These are phyloP conservation scores for Pyrenochaeta sp. DNA, from an alignment of 2,329 filamentous ascomycete species.

Conservation along the genomic window DNA sequence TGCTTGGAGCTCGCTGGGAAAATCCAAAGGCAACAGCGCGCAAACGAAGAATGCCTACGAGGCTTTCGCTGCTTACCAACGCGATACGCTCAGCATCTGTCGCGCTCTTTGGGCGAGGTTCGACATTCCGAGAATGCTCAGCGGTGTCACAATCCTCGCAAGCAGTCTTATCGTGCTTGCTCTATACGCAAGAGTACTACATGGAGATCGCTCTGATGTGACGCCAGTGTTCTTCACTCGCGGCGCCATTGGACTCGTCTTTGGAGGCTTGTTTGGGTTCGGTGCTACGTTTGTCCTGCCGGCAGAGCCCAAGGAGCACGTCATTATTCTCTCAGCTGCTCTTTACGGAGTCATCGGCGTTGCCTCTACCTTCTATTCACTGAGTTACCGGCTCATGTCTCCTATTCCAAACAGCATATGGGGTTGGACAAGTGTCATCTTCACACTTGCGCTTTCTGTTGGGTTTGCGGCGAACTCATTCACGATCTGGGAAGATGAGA, in stretches of 20 bases:
- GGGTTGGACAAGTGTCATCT: conserved; percentile 85
- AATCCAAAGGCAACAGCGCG: conserved; percentile 41
- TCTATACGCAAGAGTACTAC: conserved; percentile 72
- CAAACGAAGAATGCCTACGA: conserved; percentile 57
- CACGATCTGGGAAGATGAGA: conserved; percentile 98
- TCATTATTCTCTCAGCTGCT: conserved; percentile 52
- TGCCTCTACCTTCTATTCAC: conserved; percentile 52
- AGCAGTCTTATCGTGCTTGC: conserved; percentile 73
- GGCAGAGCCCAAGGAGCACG: conserved; percentile 51
- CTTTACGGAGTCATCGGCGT: conserved; percentile 52
- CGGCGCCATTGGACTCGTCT: conserved; percentile 58
- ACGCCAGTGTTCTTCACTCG: conserved; percentile 62
- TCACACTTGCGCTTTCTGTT: conserved; percentile 85
- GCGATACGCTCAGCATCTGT: conserved; percentile 79
- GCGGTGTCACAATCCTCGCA: conserved; percentile 77
- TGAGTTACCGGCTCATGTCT: conserved; percentile 53
- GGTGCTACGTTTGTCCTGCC: conserved; percentile 55
- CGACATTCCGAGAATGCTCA: conserved; percentile 83
- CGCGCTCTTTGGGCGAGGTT: conserved; percentile 91
- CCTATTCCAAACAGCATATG: conserved; percentile 79
- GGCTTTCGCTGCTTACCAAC: conserved; percentile 77
- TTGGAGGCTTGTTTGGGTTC: conserved; percentile 54
- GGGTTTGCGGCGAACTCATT: conserved; percentile 98
- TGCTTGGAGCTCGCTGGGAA: conserved; percentile 57
- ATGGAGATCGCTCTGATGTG: conserved; percentile 62